Base-by-base conservation (phyloP, 2,329 filamentous ascomycete species). In the Blastomyces silverae region DNA sequence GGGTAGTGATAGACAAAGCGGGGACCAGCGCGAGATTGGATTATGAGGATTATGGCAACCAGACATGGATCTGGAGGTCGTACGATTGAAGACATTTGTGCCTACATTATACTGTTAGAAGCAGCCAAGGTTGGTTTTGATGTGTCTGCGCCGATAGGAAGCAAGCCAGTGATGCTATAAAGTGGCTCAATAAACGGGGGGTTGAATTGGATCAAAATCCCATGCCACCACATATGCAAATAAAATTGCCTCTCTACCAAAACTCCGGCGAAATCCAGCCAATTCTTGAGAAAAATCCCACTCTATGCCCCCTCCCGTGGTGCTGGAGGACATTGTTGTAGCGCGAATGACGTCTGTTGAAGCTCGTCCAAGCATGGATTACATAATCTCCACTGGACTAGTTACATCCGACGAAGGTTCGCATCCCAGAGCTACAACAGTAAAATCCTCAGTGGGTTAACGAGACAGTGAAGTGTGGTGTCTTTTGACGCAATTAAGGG, bases 1-100 rank as follows among this genome's bases (percentile, higher is more conserved):
- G 91, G 91, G 72, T 94, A 94, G 76, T 96, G 90, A 76, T 92
- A 96, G 71, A 94, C 89, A 71, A 94, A 89, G 68, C 87, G 86
- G 37, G 91, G 89, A 20, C 91, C 91, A 70, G 90, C 89, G 69
- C 89, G 86, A 44, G 89, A 90, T 69, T 89, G 85, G 71, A 90
- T 86, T 69, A 92, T 85, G 50, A 93, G 84, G 62, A 90, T 85
- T 65, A 93, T 85, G 53, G 87, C 89, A 62, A 92, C 75, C 59
- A 87, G 80, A 67, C 81, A 84, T 55, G 84, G 80, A 70, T 85
- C 82, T 62, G 81, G 81, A 52, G 81, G 79, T 8, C 80, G 77
- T 25, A 75, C 74, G 64, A 79, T 76, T 57, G 78, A 79, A 60
- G 79, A 79, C 80, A 82, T 82, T 65, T 63, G 65, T 61, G 42